These are phyloP conservation scores for Solanum dulcamara DNA, from an alignment of 257 asterid genomes.

Conservation along the genomic window DNA sequence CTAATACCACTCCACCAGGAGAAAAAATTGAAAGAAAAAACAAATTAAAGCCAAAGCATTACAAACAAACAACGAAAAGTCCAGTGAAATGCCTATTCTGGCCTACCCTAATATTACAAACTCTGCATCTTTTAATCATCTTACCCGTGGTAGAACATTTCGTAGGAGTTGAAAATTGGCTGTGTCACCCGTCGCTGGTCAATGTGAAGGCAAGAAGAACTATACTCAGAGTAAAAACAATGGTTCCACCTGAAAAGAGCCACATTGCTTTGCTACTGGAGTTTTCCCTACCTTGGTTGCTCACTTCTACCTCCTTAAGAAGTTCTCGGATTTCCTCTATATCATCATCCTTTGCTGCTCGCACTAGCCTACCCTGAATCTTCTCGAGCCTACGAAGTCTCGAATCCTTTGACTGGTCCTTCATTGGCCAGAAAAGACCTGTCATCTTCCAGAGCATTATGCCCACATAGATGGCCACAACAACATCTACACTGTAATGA, in stretches of 20 bases:
- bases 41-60: background rate
- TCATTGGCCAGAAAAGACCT: slow-evolving; percentile 65
- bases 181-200: slow-evolving; percentile 65
- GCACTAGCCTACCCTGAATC: slow-evolving; percentile 45
- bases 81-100: background rate
- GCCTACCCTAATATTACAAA: background rate
- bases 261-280: slow-evolving; percentile 39
- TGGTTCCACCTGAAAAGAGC: slow-evolving; percentile 70
- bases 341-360: slow-evolving; percentile 87
- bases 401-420: slow-evolving; percentile 23
- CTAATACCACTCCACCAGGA: background rate
- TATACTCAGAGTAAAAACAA: slow-evolving; percentile 40
- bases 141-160: background rate
- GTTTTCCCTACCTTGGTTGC: slow-evolving; percentile 27
- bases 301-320: slow-evolving; percentile 49
- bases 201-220: slow-evolving; percentile 56
- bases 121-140: background rate
- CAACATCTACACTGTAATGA: slow-evolving; percentile 84
- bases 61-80: background rate
- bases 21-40: background rate
- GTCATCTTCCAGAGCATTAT: slow-evolving; percentile 81
- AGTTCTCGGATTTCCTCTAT: slow-evolving; percentile 59
- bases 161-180: background rate
- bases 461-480: slow-evolving; percentile 90
- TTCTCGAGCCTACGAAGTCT: slow-evolving; percentile 55